Conservation (phyloP, 73 alveolate species). For the Durusdinium trenchii region DNA sequence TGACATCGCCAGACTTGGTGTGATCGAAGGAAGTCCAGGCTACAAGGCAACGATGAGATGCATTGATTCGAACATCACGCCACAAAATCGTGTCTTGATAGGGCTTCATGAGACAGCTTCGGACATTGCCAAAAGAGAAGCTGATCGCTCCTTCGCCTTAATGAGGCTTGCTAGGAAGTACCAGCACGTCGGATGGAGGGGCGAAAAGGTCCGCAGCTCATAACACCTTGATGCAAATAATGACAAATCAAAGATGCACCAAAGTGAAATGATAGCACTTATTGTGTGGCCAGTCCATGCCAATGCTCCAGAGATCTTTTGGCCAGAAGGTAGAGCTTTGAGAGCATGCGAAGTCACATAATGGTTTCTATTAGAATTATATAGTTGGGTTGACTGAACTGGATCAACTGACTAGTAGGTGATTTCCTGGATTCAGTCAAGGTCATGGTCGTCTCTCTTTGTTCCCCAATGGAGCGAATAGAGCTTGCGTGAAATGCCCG, state of each 20-base stretch:
- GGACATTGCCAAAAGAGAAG: constrained; percentile 25
- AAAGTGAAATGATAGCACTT: too few relatives aligned
- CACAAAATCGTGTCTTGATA: constrained; percentile 65
- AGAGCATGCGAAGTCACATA: too few relatives aligned
- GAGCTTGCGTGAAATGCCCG: too few relatives aligned
- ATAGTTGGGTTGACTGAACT: too few relatives aligned
- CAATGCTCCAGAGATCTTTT: too few relatives aligned
- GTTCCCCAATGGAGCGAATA: too few relatives aligned
- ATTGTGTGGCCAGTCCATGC: too few relatives aligned
- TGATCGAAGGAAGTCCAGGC: constrained; percentile 66
- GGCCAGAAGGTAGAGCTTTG: too few relatives aligned
- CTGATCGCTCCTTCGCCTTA: not conserved
- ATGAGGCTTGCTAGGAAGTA: constrained; percentile 44
- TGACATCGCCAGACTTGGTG: constrained; percentile 74
- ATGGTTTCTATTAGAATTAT: too few relatives aligned
- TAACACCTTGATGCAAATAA: not conserved
- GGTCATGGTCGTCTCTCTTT: too few relatives aligned
- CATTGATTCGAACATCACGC: constrained; percentile 63
- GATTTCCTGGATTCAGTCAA: too few relatives aligned
- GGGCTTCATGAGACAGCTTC: constrained; percentile 57
- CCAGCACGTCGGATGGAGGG: constrained; percentile 54
- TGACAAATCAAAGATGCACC: not conserved
- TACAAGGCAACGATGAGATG: constrained; percentile 62
- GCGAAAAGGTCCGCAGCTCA: not conserved
- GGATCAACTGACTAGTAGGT: too few relatives aligned